These are phyloP conservation scores for Uronychia binucleata DNA, from an alignment of 73 alveolate genomes.

Conservation along the genomic window DNA sequence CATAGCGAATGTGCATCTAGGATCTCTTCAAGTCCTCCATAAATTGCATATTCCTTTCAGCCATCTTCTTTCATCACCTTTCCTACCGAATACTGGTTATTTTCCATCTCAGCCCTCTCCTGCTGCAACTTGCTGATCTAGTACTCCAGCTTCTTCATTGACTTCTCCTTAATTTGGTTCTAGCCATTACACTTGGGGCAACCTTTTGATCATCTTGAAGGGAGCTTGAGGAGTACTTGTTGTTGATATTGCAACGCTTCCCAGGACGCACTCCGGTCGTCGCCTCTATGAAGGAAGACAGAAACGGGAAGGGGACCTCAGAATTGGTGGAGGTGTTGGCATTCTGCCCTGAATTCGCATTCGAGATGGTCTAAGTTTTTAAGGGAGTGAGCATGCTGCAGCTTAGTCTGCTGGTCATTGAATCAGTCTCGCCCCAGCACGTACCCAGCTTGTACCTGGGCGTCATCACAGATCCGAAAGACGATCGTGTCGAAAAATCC, in stretches of 20 bases:
- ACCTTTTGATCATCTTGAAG: neutral
- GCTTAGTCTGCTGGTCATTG: neutral
- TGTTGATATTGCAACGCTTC: neutral
- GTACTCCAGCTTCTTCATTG: neutral
- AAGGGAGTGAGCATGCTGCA: neutral
- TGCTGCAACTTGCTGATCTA: neutral
- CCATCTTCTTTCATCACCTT: neutral
- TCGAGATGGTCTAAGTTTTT: neutral
- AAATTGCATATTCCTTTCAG: neutral
- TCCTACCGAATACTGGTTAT: neutral
- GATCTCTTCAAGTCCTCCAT: neutral
- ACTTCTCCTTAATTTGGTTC: neutral
- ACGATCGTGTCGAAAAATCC: neutral
- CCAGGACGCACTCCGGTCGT: neutral
- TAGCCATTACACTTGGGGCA: neutral
- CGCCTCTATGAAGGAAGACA: neutral
- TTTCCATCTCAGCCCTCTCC: neutral
- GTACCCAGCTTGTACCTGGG: neutral
- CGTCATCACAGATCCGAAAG: neutral
- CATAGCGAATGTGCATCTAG: neutral
- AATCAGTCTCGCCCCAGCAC: neutral
- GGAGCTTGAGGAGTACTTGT: neutral
- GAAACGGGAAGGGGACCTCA: neutral
- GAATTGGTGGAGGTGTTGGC: neutral
- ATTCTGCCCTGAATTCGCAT: neutral